Conservation (phyloP, 768 basidiomycete genomes). For the Sutorius australiensis region DNA sequence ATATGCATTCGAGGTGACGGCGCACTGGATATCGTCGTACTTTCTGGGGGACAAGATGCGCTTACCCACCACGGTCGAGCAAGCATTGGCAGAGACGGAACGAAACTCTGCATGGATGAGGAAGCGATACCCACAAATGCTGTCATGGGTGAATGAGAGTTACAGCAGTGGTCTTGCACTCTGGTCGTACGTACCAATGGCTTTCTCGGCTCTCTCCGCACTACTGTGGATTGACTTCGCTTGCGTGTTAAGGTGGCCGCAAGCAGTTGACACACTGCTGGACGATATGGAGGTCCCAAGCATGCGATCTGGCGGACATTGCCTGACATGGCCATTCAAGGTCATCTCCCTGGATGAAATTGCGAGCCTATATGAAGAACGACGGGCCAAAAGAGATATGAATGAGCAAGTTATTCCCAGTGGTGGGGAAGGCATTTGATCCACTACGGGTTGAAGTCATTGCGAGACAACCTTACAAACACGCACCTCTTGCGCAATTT, state of each 20-base stretch:
- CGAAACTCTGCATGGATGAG: conserved; percentile 50
- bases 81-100: conserved; percentile 44
- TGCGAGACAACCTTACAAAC: too few relatives aligned
- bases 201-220: neutral
- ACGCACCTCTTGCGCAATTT: too few relatives aligned
- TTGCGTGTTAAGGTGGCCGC: conserved; percentile 54
- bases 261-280: conserved; percentile 51
- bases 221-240: too few relatives aligned
- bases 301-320: conserved; percentile 58
- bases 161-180: conserved; percentile 46
- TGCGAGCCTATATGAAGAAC: conserved; percentile 43
- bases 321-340: conserved; percentile 64
- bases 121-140: conserved; percentile 48
- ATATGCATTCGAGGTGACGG: conserved; percentile 49
- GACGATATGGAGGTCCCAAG: conserved; percentile 54
- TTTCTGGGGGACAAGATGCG: conserved; percentile 52
- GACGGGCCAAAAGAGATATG: conserved; percentile 21
- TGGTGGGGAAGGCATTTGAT: neutral
- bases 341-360: conserved; percentile 49
- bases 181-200: conserved; percentile 42
- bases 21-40: conserved; percentile 66
- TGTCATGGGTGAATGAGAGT: conserved; percentile 51
- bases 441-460: too few relatives aligned
- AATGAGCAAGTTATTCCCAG: too few relatives aligned
- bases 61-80: conserved; percentile 44